Evolutionary conservation across 1,139 yeast species (phyloP), one percentile per base, ranked within the genome.

Genomic region (Scheffersomyces stambukii): DNA sequence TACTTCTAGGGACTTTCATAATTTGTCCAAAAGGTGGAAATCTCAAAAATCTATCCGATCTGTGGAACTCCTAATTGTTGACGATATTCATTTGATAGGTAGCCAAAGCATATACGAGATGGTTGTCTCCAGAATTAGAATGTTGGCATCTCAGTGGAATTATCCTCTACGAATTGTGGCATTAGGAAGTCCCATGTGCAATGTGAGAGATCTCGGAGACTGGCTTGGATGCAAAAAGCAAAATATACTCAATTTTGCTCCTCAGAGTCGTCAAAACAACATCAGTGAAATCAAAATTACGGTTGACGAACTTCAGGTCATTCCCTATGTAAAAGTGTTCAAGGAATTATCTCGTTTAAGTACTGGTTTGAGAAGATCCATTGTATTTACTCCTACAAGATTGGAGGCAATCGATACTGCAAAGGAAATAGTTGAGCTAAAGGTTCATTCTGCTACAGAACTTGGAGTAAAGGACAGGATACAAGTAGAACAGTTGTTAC

Each of bases 1-100:
- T 3, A 86, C 96, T 0, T 95, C 96, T 0, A 66, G 59, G 13
- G 89, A 84, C 37, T 82, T 86, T 62, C 89, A 84, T 38, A 42
- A 60, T 3, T 46, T 88, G 1, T 75, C 94, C 0, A 73, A 91
- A 40, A 68, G 89, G 29, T 91, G 97, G 97, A 78, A 79, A 42
- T 81, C 77, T 40, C 62, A 88, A 35, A 78, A 75, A 44, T 77
- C 78, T 27, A 62, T 89, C 4, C 88, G 81, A 36, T 54, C 74
- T 0, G 72, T 91, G 19, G 85, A 77, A 30, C 52, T 86, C 21
- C 48, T 86, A 3, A 71, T 91, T 29, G 76, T 77, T 29, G 96
- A 86, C 52, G 91, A 86, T 46, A 57, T 75, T n/a, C 96, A 91
- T 43, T 48, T 59, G 29, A 51, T 89, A 17, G 88, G 93, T 2